These are phyloP conservation scores for Diplotaxis tenuifolia DNA, from an alignment of 345 rosid species.

Conservation along the genomic window DNA sequence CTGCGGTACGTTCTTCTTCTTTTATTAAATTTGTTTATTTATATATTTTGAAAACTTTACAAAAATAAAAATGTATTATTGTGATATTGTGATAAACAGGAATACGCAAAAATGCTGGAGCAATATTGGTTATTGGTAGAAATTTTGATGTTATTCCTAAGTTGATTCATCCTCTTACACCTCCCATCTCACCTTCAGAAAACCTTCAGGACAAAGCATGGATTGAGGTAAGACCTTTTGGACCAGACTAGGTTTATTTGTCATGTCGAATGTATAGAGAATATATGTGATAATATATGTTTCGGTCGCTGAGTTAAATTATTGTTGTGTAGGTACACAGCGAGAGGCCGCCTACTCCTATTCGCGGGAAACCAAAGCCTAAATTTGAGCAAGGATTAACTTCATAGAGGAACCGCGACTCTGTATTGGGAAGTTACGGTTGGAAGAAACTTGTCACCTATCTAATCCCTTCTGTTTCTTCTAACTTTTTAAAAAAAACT, in stretches of 20 bases:
- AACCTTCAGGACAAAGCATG: conserved; percentile 56
- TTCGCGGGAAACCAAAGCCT: conserved; percentile 66
- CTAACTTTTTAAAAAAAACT: no score
- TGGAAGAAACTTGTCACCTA: no score
- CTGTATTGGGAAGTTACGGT: conserved; percentile 8
- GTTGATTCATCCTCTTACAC: conserved; percentile 81
- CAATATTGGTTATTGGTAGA: conserved; percentile 81
- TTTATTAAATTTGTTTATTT: neutral
- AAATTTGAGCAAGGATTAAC: conserved; percentile 53
- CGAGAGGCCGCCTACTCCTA: conserved; percentile 75
- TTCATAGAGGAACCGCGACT: conserved; percentile 51
- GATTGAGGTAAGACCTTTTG: conserved; percentile 46
- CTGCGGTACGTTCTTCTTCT: no score
- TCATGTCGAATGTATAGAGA: neutral
- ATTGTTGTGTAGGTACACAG: conserved; percentile 45
- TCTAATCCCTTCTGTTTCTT: no score
- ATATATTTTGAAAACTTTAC: neutral
- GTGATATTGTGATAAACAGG: conserved; percentile 40
- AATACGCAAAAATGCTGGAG: conserved; percentile 75
- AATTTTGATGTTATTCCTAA: conserved; percentile 72
- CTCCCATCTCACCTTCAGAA: conserved; percentile 62
- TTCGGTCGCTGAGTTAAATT: conserved; percentile 10
- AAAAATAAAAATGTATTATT: neutral
- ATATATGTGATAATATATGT: neutral
- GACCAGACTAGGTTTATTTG: neutral